These are phyloP conservation scores for Erysiphe pulchra DNA, from an alignment of 2,329 filamentous ascomycete species.

Conservation along the genomic window DNA sequence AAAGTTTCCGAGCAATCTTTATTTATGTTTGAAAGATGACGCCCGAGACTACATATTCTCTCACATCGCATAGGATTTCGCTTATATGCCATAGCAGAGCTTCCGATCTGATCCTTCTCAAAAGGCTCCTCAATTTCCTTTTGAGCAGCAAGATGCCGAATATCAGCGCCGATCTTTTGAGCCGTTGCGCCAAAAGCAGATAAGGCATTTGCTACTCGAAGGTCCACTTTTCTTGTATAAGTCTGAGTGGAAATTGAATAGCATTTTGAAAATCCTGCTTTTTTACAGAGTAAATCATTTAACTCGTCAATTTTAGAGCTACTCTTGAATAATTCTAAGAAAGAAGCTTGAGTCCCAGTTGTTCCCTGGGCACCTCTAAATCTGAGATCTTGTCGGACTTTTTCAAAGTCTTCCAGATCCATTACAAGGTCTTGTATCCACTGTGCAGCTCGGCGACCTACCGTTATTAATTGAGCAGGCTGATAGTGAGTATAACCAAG, in stretches of 20 bases:
- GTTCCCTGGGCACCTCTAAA: constrained; percentile 43
- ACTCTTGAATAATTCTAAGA: constrained; percentile 23
- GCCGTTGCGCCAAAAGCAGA: constrained; percentile 55
- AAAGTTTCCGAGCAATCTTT: constrained; percentile 14
- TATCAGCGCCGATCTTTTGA: constrained; percentile 47
- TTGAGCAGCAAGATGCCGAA: constrained; percentile 44
- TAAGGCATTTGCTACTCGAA: constrained; percentile 58
- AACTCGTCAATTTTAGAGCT: constrained; percentile 24
- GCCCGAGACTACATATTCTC: constrained; percentile 20
- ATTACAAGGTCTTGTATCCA: constrained; percentile 56
- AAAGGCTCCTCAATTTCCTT: constrained; percentile 78
- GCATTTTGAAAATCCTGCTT: constrained; percentile 24
- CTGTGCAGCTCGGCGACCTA: constrained; percentile 24
- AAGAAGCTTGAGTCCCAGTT: constrained; percentile 38
- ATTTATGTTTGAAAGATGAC: constrained; percentile 17
- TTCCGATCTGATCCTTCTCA: constrained; percentile 54
- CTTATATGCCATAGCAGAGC: constrained; percentile 26
- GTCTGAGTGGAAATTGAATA: constrained; percentile 34
- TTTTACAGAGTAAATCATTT: constrained; percentile 28
- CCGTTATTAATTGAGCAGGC: constrained; percentile 13
- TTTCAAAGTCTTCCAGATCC: constrained; percentile 50
- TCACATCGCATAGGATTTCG: constrained; percentile 23
- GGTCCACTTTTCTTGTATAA: constrained; percentile 61
- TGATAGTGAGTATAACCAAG: constrained; percentile 21
- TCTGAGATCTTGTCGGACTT: constrained; percentile 37